Evolutionary conservation across 2,329 filamentous ascomycete species (phyloP), one percentile per base, ranked within the genome.

Genomic region (Penicillium sp.): DNA sequence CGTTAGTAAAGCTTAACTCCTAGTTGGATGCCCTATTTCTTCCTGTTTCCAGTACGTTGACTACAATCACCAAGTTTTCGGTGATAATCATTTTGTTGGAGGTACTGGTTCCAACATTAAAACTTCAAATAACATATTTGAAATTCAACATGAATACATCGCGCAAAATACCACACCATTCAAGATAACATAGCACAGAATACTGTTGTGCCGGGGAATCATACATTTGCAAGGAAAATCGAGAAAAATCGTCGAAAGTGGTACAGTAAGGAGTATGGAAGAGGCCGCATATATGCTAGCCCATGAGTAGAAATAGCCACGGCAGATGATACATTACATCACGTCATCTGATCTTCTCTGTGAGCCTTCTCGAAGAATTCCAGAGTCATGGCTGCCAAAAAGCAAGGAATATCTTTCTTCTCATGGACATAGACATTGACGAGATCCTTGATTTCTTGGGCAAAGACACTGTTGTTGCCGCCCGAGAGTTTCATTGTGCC

Each of bases 401-500:
- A 94, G 39, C 89, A 90, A 3, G 90, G 90, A 47, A 96, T 93
- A 61, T 90, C 90, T 31, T 88, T 89, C 69, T 88, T 80, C 54
- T 92, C 88, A 56, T 93, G 79, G 1, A 96, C 90, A 90, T 92
- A 98, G 64, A 95, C 96, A 48, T 87, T 83, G 56, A 95, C 90
- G 61, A 89, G 78, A 56, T 86, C 84, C 48, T 77, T 77, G 47
- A 98, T 95, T 64, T 88, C 82, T 38, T 77, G 69, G 1, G 89
- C 92, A 65, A 98, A 98, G 9, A 79, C 74, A 58, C 86, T 93
- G 57, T 85, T 77, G 1, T 88, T 85, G 0, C 92, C 92, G 1
- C 92, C 92, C 22, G 83, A 85, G 40, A 98, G 85, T 73, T 98
- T 98, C 92, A 98, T 98, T 1, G 89, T 95, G 6, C 90, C 92